Conservation (phyloP, 768 basidiomycete genomes). For the Cubamyces lactineus region DNA sequence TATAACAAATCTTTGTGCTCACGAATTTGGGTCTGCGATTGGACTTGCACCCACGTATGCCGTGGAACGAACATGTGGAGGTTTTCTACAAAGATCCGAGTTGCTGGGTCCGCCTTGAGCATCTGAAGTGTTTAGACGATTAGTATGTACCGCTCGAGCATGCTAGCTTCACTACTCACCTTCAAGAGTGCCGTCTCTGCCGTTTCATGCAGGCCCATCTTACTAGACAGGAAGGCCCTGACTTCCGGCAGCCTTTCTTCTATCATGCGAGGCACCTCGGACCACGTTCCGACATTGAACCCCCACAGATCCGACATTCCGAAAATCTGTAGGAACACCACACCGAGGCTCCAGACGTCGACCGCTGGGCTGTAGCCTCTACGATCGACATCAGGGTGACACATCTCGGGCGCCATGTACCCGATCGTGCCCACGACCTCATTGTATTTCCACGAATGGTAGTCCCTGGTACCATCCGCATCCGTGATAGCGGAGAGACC, state of each 20-base stretch:
- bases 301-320: background rate
- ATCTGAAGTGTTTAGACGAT: background rate
- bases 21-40: background rate
- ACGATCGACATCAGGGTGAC: slow-evolving; percentile 27
- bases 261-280: background rate
- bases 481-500: slow-evolving; percentile 35
- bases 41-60: background rate
- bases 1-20: background rate
- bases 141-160: too few relatives aligned
- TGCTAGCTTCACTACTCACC: background rate
- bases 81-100: background rate
- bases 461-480: background rate
- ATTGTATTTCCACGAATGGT: background rate
- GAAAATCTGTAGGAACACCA: slow-evolving; percentile 50
- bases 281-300: background rate
- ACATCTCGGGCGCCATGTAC: slow-evolving; percentile 53
- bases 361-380: slow-evolving; percentile 45
- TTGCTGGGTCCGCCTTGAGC: background rate
- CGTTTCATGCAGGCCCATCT: background rate
- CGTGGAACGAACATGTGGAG: slow-evolving; percentile 3
- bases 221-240: background rate
- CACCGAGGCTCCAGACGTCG: slow-evolving; percentile 54
- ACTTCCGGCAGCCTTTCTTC: background rate
- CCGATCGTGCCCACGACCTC: slow-evolving; percentile 42
- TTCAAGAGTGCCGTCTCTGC: background rate